Evolutionary conservation across 495 filamentous ascomycete genomes (phyloP), one percentile per base, ranked within the genome.

Genomic region (Lichenothelia convexa): DNA sequence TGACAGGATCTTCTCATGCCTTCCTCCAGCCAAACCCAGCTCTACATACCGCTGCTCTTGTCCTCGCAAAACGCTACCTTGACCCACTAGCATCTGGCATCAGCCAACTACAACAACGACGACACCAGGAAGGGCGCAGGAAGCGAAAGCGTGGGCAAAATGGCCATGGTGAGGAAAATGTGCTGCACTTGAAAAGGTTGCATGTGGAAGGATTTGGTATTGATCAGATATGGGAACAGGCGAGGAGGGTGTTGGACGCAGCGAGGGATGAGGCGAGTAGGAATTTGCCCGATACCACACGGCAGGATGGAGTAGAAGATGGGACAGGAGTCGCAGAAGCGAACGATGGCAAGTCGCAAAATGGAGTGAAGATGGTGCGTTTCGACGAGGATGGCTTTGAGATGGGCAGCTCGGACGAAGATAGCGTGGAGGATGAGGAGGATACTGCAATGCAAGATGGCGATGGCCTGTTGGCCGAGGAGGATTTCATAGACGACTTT

Each of bases 201-300:
- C 75, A 95, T 54, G 62, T 80, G 20, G 75, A 93, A 19, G 89
- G 87, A 0, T 93, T 97, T 55, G 79, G 75, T 40, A 72, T 79
- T 17, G 72, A 73, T 31, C 89, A 95, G 58, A 73, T 97, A 13
- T 95, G 86, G 83, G 82, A 93, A 51, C 89, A 97, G 57, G 82
- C 83, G 4, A 75, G 68, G 44, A 71, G 78, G 51, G 79, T 97
- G 16, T 66, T 89, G 38, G 61, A 70, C 48, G 66, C 64, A 3
- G 57, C 62, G 18, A 64, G 61, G 33, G 48, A 61, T 9, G 64
- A 73, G 41, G 45, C 67, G 7, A 64, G 76, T 37, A 50, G 58
- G 19, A 49, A 46, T 2, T 27, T 63, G 18, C 43, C 47, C 18
- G 24, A 29, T 29, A 29, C 24, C 24, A 2, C 24, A 11, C 9